Evolutionary conservation across 1,284 basidiomycete genomes (phyloP).

Genomic region (Trichosporon faecale): DNA sequence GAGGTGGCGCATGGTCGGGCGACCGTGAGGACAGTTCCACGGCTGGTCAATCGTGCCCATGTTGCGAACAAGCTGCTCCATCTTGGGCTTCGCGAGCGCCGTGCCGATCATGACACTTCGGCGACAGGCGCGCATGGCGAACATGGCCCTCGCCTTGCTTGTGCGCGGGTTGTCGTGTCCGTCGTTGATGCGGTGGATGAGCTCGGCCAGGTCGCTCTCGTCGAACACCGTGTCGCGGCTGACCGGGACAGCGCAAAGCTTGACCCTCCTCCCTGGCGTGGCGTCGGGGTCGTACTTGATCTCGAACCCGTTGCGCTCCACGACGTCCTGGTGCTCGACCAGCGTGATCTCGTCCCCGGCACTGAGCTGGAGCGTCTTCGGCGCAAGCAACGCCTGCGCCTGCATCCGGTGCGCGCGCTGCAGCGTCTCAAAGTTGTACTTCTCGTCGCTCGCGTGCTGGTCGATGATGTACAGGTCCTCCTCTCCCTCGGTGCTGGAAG

Average conservation of each 20-base stretch:
- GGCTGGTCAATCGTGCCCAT: slow-evolving; percentile 97
- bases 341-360: slow-evolving; percentile 88
- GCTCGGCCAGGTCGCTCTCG: slow-evolving; percentile 77
- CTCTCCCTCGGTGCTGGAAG: slow-evolving; percentile 56
- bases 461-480: slow-evolving; percentile 89
- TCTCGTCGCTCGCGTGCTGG: slow-evolving; percentile 73
- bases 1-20: slow-evolving; percentile 92
- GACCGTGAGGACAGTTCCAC: slow-evolving; percentile 95
- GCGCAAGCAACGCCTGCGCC: slow-evolving; percentile 70
- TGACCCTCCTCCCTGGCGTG: slow-evolving; percentile 60
- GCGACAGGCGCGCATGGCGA: slow-evolving; percentile 91
- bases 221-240: slow-evolving; percentile 85
- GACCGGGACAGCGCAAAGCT: slow-evolving; percentile 78
- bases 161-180: slow-evolving; percentile 76
- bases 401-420: slow-evolving; percentile 83
- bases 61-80: slow-evolving; percentile 82
- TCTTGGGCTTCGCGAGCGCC: slow-evolving; percentile 70
- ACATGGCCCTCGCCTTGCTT: slow-evolving; percentile 91
- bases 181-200: slow-evolving; percentile 76
- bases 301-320: slow-evolving; percentile 87
- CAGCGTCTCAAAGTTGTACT: slow-evolving; percentile 90
- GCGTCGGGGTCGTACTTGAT: slow-evolving; percentile 56
- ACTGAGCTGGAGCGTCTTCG: slow-evolving; percentile 74
- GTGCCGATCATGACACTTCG: slow-evolving; percentile 96
- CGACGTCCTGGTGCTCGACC: slow-evolving; percentile 75